phyloP scores from a whole-genome alignment of 352 stramenopile genomes.

The Phytophthora sansomeana region DNA sequence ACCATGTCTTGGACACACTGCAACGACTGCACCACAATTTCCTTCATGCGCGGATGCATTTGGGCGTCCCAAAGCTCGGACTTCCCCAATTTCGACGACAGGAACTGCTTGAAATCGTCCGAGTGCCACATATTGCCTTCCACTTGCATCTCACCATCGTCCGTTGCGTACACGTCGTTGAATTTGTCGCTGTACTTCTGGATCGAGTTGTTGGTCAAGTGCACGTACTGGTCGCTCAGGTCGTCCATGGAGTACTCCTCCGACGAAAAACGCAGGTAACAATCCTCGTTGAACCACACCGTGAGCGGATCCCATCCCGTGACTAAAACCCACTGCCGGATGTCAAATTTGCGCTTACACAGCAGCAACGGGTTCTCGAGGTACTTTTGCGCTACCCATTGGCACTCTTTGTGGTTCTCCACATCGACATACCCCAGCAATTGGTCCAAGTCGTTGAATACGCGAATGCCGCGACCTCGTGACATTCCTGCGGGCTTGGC shows the following conservation, averaged over 20 bases:
- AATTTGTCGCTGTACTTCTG: constrained; percentile 94
- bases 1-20: constrained; percentile 91
- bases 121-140: constrained; percentile 84
- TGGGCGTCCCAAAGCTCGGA: constrained; percentile 48
- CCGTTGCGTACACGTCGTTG: constrained; percentile 73
- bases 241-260: constrained; percentile 86
- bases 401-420: constrained; percentile 87
- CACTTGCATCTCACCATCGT: constrained; percentile 65
- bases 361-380: constrained; percentile 90
- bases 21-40: constrained; percentile 86
- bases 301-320: constrained; percentile 94
- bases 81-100: constrained; percentile 38
- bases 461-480: constrained; percentile 86
- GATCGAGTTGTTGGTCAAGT: constrained; percentile 96
- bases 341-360: constrained; percentile 93
- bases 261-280: constrained; percentile 92
- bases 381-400: constrained; percentile 92
- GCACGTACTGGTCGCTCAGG: constrained; percentile 89
- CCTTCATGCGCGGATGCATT: constrained; percentile 87
- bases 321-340: constrained; percentile 94
- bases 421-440: constrained; percentile 88
- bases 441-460: constrained; percentile 86
- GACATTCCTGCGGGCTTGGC: constrained; percentile 93
- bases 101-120: constrained; percentile 75
- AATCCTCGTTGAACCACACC: constrained; percentile 93